Conservation (phyloP, 2,329 filamentous ascomycete species). For the Xylariaceae sp. region DNA sequence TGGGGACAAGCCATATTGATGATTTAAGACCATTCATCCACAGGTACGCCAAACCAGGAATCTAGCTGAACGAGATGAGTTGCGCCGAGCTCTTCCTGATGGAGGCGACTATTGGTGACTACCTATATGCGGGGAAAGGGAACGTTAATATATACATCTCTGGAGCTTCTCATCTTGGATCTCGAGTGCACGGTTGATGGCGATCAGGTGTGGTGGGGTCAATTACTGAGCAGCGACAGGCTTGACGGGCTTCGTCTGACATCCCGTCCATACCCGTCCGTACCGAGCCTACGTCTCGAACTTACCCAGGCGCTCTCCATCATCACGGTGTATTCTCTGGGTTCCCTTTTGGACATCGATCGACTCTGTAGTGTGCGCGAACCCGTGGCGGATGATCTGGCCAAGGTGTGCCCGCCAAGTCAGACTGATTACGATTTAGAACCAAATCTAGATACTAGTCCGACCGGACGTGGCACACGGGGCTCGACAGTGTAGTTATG, state of each 20-base stretch:
- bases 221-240: conserved; percentile 5
- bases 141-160: conserved; percentile 14
- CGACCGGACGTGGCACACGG: too few relatives aligned
- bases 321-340: background rate
- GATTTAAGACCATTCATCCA: background rate
- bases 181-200: background rate
- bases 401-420: too few relatives aligned
- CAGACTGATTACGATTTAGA: too few relatives aligned
- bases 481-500: too few relatives aligned
- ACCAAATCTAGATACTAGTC: too few relatives aligned
- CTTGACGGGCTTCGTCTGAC: conserved; percentile 5
- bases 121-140: conserved; percentile 10
- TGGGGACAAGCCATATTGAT: conserved; percentile 1
- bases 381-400: too few relatives aligned
- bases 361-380: background rate
- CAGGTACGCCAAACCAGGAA: conserved; percentile 9
- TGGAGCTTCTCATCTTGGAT: conserved; percentile 2
- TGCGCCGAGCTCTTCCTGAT: conserved; percentile 1
- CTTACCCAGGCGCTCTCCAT: background rate
- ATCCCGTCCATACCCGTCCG: conserved; percentile 17
- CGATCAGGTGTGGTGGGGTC: conserved; percentile 14
- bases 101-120: background rate
- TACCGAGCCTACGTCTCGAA: background rate
- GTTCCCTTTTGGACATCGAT: background rate
- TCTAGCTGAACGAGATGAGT: conserved; percentile 5